Evolutionary conservation across 2,329 filamentous ascomycete genomes (phyloP).

Genomic region (Amauroascus niger): DNA sequence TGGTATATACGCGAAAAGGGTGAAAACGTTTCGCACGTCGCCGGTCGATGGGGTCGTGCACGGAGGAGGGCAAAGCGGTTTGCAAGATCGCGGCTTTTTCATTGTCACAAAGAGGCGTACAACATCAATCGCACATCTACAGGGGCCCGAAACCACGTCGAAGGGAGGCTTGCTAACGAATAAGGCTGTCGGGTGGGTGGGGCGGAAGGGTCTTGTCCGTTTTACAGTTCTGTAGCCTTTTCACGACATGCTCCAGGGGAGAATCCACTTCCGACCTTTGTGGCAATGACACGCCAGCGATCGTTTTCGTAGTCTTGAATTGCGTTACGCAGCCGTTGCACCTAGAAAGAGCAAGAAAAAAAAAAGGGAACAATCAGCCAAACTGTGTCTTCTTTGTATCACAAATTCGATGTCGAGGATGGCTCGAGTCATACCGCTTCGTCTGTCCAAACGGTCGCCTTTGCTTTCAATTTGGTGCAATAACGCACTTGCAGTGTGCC

Average conservation of each 20-base stretch:
- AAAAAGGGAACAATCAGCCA: slow-evolving; percentile 9
- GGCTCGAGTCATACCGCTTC: slow-evolving; percentile 58
- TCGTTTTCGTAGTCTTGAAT: slow-evolving; percentile 46
- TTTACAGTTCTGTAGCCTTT: slow-evolving; percentile 55
- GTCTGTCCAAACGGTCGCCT: slow-evolving; percentile 86
- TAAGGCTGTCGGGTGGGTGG: not conserved
- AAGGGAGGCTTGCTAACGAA: not conserved
- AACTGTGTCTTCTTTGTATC: not conserved
- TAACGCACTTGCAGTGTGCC: slow-evolving; percentile 89
- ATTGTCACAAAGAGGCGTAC: slow-evolving; percentile 13
- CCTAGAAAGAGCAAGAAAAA: slow-evolving; percentile 21
- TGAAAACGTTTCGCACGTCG: not conserved
- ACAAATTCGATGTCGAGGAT: not conserved
- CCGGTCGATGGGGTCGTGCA: slow-evolving; percentile 4
- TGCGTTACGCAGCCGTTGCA: slow-evolving; percentile 32
- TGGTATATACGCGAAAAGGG: slow-evolving; percentile 5
- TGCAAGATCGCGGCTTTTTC: slow-evolving; percentile 4
- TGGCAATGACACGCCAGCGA: slow-evolving; percentile 84
- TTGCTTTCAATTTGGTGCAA: slow-evolving; percentile 89
- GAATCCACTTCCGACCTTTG: slow-evolving; percentile 83
- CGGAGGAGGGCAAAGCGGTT: not conserved
- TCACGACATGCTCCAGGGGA: slow-evolving; percentile 80
- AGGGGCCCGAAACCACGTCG: slow-evolving; percentile 7
- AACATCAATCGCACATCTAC: slow-evolving; percentile 15
- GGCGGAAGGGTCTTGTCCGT: not conserved